Conservation (phyloP, 1,284 basidiomycete genomes). For the Cutaneotrichosporon dermatis region DNA sequence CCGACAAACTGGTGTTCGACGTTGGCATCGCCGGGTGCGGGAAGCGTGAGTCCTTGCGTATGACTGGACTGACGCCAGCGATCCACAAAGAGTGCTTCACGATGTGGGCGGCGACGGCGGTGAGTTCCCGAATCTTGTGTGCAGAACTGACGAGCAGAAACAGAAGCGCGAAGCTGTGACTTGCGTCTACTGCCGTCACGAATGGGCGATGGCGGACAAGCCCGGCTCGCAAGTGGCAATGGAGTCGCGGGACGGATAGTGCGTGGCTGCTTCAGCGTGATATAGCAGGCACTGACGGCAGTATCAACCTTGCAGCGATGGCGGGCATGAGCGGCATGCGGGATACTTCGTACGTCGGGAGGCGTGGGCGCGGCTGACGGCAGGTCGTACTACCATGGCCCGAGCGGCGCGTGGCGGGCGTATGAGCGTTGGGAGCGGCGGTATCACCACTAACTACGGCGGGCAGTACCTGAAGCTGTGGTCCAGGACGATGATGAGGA, state of each 20-base stretch:
- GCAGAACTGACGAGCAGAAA: constrained; percentile 8
- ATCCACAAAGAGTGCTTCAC: constrained; percentile 34
- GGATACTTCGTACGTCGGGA: constrained; percentile 30
- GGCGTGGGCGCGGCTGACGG: not conserved
- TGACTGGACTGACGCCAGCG: constrained; percentile 12
- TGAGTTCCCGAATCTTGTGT: constrained; percentile 8
- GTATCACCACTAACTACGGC: no score
- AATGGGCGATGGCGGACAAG: constrained; percentile 14
- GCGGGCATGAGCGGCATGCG: constrained; percentile 28
- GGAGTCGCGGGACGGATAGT: constrained; percentile 2
- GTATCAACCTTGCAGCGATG: constrained; percentile 35
- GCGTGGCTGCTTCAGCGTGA: not conserved
- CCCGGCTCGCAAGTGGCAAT: constrained; percentile 2
- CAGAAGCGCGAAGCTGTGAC: constrained; percentile 24
- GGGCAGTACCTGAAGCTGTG: no score
- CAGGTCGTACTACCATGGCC: constrained; percentile 10
- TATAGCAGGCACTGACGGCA: constrained; percentile 6
- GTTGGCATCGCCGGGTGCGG: constrained; percentile 31
- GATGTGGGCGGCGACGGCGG: constrained; percentile 32
- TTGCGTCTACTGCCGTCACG: constrained; percentile 38
- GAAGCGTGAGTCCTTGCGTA: constrained; percentile 22
- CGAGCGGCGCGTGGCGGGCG: constrained; percentile 28
- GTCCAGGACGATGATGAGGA: no score
- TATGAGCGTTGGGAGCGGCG: no score
- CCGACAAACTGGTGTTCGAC: constrained; percentile 28